phyloP scores from a whole-genome alignment of 306 rosid genomes.

The Biancaea sappan region DNA sequence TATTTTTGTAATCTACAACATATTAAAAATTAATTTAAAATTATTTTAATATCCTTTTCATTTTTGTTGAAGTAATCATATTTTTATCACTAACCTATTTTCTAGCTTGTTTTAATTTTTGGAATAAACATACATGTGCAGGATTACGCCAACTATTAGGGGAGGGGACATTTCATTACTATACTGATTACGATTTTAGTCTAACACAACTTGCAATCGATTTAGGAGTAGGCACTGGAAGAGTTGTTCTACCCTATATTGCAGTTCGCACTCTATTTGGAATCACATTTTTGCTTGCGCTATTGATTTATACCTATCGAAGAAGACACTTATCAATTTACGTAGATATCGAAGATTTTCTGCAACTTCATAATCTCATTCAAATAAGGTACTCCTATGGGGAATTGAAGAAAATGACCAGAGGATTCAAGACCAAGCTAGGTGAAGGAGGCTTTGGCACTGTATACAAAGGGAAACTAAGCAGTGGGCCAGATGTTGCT shows the following conservation, averaged over 20 bases:
- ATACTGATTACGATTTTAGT: background rate
- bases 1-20: too few species aligned
- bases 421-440: background rate
- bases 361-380: background rate
- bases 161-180: background rate
- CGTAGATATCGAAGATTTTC: background rate
- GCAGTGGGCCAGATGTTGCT: background rate
- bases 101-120: background rate
- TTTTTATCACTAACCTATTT: background rate
- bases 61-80: background rate
- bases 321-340: background rate
- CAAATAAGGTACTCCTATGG: background rate
- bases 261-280: background rate
- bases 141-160: background rate
- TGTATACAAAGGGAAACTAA: background rate
- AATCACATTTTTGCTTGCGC: background rate
- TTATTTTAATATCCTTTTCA: too few species aligned
- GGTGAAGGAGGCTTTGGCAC: slow-evolving; percentile 3
- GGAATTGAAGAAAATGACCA: background rate
- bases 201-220: background rate
- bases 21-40: too few species aligned
- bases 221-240: background rate
- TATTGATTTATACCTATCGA: background rate
- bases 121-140: background rate
- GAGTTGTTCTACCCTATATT: background rate